Evolutionary conservation across 1,284 basidiomycete genomes (phyloP).

Genomic region (Trametes pubescens): DNA sequence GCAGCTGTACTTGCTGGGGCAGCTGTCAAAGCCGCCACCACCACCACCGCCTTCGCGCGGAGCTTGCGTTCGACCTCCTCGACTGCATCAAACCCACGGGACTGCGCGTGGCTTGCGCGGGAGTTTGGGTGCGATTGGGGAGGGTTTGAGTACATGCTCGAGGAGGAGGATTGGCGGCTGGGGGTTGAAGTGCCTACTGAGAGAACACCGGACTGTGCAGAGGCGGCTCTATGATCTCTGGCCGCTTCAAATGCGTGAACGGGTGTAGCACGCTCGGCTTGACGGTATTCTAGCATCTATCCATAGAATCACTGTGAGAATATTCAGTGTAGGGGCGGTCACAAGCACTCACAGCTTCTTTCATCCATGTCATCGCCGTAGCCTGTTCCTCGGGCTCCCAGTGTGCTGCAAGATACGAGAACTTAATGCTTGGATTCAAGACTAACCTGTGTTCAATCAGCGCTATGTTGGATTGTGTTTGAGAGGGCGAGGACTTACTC

Average conservation of each 20-base stretch:
- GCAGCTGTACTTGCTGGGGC: too few relatives aligned
- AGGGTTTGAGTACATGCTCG: background rate
- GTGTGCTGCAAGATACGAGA: background rate
- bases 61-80: conserved; percentile 2
- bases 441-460: background rate
- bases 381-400: background rate
- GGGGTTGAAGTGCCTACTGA: background rate
- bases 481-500: conserved; percentile 38
- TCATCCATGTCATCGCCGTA: background rate
- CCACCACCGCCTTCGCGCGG: background rate
- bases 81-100: background rate
- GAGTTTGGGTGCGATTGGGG: background rate
- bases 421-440: conserved; percentile 11
- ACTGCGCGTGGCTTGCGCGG: background rate
- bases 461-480: background rate
- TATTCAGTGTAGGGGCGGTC: too few relatives aligned
- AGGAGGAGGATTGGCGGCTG: background rate
- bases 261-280: background rate
- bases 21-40: background rate
- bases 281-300: conserved; percentile 10
- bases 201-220: too few relatives aligned
- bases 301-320: too few relatives aligned
- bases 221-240: too few relatives aligned
- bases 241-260: background rate
- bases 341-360: conserved; percentile 7